Base-by-base conservation (phyloP, 176 grass and related monocot species). In the Rhynchospora pubera region DNA sequence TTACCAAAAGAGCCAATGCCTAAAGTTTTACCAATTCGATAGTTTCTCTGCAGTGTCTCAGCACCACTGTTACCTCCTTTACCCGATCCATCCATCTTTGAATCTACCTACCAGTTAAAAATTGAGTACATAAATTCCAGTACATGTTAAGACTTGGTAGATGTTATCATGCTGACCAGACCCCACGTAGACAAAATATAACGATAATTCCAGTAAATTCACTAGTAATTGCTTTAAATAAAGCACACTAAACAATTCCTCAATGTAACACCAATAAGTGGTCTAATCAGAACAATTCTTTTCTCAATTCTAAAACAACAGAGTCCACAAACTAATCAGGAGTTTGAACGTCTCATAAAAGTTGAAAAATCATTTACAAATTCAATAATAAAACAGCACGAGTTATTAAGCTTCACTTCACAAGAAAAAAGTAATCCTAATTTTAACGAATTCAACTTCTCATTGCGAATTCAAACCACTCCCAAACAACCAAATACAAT, bases 1-100 rank as follows among this genome's bases (percentile, higher is more conserved):
- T 97, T 97, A 1, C 91, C 90, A 3, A 92, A 92, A 13, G 94
- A 89, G 0, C 94, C 94, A 81, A 94, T 97, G 42, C 91, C 94
- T 5, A 97, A 82, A 45, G 86, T 97, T 85, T 97, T 97, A 67
- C 91, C 90, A 16, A 97, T 86, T 6, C 84, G 72, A 83, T 97
- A 97, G 46, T 93, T 91, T 12, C 82, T 74, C 80, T 87, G 78
- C 44, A 82, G 24, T 62, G 60, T 7, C 34, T 87, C 78, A 39
- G 85, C 63, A 62, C 85, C 79, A 45, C 87, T 83, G 64, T 81
- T 91, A 9, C 59, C 83, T 72, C 86, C 91, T 85, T 77, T 91
- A 24, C 83, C 80, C 7, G 85, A 64, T 62, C 81, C 91, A 12
- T 97, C 93, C 93, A 97, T 97, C 81, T 75, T 86, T 82, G 15